phyloP scores from a whole-genome alignment of 441 rosid genomes.

The Adansonia grandidieri region DNA sequence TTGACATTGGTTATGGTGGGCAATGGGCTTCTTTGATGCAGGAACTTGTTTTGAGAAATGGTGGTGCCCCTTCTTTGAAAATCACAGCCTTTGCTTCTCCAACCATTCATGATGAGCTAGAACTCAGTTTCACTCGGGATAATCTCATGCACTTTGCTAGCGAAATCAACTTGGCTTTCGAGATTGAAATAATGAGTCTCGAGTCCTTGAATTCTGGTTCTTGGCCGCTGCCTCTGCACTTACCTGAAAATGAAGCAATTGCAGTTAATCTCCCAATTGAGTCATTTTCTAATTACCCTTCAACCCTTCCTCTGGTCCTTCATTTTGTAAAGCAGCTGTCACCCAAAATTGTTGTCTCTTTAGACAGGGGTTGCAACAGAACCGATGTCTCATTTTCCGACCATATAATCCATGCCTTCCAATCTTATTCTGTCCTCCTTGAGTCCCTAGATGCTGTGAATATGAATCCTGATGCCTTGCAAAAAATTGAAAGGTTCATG shows the following conservation, averaged over 20 bases:
- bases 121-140: slow-evolving; percentile 60
- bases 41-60: slow-evolving; percentile 59
- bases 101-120: slow-evolving; percentile 51
- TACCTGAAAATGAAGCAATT: slow-evolving; percentile 41
- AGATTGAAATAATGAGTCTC: slow-evolving; percentile 55
- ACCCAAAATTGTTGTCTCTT: slow-evolving; percentile 65
- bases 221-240: slow-evolving; percentile 44
- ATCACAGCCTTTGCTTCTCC: slow-evolving; percentile 63
- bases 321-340: slow-evolving; percentile 60
- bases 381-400: slow-evolving; percentile 60
- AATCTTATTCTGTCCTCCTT: slow-evolving; percentile 48
- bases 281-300: slow-evolving; percentile 42
- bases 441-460: slow-evolving; percentile 70
- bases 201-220: slow-evolving; percentile 52
- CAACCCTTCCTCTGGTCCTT: slow-evolving; percentile 52
- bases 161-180: slow-evolving; percentile 58
- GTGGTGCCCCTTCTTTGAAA: slow-evolving; percentile 51
- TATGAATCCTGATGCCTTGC: slow-evolving; percentile 49
- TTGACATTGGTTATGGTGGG: slow-evolving; percentile 73
- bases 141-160: slow-evolving; percentile 60
- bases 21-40: slow-evolving; percentile 86
- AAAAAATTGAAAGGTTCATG: slow-evolving; percentile 62
- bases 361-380: slow-evolving; percentile 73
- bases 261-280: slow-evolving; percentile 65
- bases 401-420: slow-evolving; percentile 58